A percentile compares a stretch with the other conserved stretches of the same genome.
phyloP scores from a whole-genome alignment of 306 rosid genomes.

The Malus orientalis region DNA sequence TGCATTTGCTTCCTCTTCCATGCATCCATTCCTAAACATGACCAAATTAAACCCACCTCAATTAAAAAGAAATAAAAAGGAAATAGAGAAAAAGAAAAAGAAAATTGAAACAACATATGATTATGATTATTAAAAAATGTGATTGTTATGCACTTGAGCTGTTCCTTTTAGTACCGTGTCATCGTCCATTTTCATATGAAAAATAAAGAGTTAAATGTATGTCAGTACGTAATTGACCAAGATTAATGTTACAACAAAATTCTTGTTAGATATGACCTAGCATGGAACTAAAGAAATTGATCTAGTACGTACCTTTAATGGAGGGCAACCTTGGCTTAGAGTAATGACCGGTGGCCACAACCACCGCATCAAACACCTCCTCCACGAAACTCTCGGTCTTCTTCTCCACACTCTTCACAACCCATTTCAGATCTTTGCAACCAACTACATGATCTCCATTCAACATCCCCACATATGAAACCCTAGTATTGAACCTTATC shows the following conservation, averaged over 20 bases:
- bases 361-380: conserved; percentile 85
- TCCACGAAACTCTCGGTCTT: conserved; percentile 33
- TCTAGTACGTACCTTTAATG: conserved; percentile 39
- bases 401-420: conserved; percentile 50
- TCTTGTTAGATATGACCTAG: background rate
- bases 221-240: too few relatives aligned
- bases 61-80: background rate
- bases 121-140: background rate
- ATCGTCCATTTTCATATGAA: too few relatives aligned
- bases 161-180: too few relatives aligned
- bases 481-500: conserved; percentile 72
- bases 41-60: background rate
- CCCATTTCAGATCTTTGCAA: conserved; percentile 55
- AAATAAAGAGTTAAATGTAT: too few relatives aligned
- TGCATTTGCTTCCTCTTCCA: conserved; percentile 91
- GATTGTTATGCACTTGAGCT: too few relatives aligned
- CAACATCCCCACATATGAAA: conserved; percentile 62
- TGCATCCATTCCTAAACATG: conserved; percentile 58
- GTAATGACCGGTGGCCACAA: conserved; percentile 89
- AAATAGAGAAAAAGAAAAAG: too few relatives aligned
- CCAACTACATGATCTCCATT: conserved; percentile 30
- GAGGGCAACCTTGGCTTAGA: conserved; percentile 74
- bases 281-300: background rate
- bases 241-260: too few relatives aligned
- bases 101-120: background rate